Evolutionary conservation across 2,329 filamentous ascomycete species (phyloP).

Genomic region (Alternaria solani): DNA sequence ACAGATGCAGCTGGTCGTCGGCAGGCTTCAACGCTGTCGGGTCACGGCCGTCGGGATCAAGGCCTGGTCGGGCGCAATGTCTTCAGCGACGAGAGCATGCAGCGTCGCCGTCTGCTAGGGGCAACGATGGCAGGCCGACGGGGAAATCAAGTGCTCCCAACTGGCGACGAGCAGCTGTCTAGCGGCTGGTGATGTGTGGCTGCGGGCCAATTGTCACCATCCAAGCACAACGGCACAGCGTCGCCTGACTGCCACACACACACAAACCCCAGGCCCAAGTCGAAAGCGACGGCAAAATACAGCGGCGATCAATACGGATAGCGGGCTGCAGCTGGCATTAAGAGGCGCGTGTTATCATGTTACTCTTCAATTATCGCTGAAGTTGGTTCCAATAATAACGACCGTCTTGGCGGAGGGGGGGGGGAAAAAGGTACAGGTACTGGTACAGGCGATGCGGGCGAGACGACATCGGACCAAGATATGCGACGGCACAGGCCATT

Average conservation of each 20-base stretch:
- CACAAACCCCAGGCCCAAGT: constrained; percentile 5
- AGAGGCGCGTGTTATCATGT: constrained; percentile 7
- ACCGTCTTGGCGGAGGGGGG: constrained; percentile 32
- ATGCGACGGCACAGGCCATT: neutral
- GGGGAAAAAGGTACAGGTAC: constrained; percentile 12
- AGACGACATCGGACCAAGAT: constrained; percentile 7
- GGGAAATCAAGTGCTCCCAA: constrained; percentile 23
- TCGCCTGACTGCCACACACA: constrained; percentile 36
- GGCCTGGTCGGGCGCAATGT: constrained; percentile 15
- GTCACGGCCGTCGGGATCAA: constrained; percentile 13
- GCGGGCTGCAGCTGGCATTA: neutral
- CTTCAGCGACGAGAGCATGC: constrained; percentile 34
- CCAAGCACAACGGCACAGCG: constrained; percentile 31
- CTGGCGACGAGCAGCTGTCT: constrained; percentile 30
- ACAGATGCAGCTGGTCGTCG: constrained; percentile 14
- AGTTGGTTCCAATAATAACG: constrained; percentile 32
- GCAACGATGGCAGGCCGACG: constrained; percentile 32
- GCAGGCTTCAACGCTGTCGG: constrained; percentile 2
- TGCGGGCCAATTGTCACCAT: constrained; percentile 33
- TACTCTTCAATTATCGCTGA: constrained; percentile 21
- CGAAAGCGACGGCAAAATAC: constrained; percentile 12
- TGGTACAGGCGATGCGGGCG: constrained; percentile 24
- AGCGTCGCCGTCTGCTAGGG: constrained; percentile 35
- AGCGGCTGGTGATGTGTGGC: constrained; percentile 35
- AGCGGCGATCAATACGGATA: constrained; percentile 18